A percentile compares a stretch with the other conserved stretches of the same genome.
Evolutionary conservation across 1,139 yeast species (phyloP).

Genomic region (Geotrichum histeridarum): DNA sequence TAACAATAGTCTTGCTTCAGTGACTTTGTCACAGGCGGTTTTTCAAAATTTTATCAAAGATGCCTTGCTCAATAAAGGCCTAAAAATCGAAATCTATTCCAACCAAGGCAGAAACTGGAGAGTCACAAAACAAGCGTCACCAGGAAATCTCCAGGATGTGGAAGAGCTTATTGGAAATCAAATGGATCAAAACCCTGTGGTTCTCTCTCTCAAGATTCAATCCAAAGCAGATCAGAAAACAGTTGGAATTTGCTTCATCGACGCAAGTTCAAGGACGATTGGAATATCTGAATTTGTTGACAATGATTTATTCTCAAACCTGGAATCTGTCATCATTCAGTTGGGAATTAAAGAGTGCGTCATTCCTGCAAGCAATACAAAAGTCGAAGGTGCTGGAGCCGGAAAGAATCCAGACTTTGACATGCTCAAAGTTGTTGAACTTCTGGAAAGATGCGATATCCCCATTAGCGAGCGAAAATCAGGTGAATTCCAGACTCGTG

Average conservation of each 20-base stretch:
- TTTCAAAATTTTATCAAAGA: constrained; percentile 60
- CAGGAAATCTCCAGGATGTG: constrained; percentile 81
- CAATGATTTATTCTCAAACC: constrained; percentile 77
- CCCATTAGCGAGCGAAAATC: constrained; percentile 59
- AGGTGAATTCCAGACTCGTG: constrained; percentile 53
- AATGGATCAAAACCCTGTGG: constrained; percentile 56
- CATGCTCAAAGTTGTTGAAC: constrained; percentile 43
- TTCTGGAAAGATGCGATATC: constrained; percentile 68
- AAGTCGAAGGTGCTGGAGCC: constrained; percentile 28
- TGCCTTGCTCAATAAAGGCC: constrained; percentile 65
- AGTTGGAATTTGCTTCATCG: constrained; percentile 78
- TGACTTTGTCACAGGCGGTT: constrained; percentile 73
- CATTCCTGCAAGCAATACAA: constrained; percentile 43
- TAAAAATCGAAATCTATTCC: constrained; percentile 71
- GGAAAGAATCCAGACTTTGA: constrained; percentile 34
- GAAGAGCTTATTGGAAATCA: constrained; percentile 62
- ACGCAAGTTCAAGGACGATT: constrained; percentile 58
- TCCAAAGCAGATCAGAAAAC: constrained; percentile 46
- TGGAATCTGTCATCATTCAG: constrained; percentile 81
- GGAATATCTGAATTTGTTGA: constrained; percentile 80
- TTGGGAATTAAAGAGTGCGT: constrained; percentile 83
- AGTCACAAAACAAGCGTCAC: constrained; percentile 64
- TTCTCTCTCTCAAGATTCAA: constrained; percentile 62
- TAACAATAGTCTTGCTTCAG: constrained; percentile 49
- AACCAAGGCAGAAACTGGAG: constrained; percentile 45